phyloP scores from a whole-genome alignment of 306 rosid species.

The Gillenia trifoliata region DNA sequence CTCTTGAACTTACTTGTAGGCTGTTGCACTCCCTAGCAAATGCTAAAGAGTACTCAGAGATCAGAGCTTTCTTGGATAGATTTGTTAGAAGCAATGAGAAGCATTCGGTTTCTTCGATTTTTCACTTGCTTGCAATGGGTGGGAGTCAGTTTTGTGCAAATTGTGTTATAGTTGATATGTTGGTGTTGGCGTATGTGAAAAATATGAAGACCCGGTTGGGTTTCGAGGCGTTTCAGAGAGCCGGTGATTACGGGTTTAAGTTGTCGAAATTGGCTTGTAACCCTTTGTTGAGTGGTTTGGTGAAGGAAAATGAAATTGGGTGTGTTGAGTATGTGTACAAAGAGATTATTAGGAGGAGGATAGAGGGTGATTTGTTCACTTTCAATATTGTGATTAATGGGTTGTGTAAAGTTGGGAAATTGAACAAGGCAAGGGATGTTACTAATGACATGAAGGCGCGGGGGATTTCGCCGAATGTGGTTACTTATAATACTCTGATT shows the following conservation, averaged over 20 bases:
- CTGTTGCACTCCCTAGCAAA: constrained; percentile 47
- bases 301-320: constrained; percentile 49
- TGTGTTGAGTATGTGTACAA: constrained; percentile 57
- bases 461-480: constrained; percentile 57
- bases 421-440: constrained; percentile 67
- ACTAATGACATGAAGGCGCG: constrained; percentile 73
- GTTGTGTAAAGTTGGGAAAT: constrained; percentile 78
- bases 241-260: constrained; percentile 68
- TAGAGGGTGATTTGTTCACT: constrained; percentile 42
- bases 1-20: constrained; percentile 46
- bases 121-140: constrained; percentile 43
- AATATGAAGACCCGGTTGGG: constrained; percentile 42
- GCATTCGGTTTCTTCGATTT: constrained; percentile 51
- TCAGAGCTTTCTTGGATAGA: constrained; percentile 55
- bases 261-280: constrained; percentile 61
- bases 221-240: constrained; percentile 64
- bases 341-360: constrained; percentile 67
- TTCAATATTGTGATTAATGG: constrained; percentile 59
- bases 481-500: constrained; percentile 69
- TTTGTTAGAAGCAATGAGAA: constrained; percentile 46
- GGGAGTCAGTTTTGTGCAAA: constrained; percentile 31
- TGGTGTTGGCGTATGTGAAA: constrained; percentile 57
- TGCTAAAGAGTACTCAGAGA: constrained; percentile 49
- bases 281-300: constrained; percentile 64
- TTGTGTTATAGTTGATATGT: constrained; percentile 60